Conservation (phyloP, 768 basidiomycete species). For the Suillus bovinus region DNA sequence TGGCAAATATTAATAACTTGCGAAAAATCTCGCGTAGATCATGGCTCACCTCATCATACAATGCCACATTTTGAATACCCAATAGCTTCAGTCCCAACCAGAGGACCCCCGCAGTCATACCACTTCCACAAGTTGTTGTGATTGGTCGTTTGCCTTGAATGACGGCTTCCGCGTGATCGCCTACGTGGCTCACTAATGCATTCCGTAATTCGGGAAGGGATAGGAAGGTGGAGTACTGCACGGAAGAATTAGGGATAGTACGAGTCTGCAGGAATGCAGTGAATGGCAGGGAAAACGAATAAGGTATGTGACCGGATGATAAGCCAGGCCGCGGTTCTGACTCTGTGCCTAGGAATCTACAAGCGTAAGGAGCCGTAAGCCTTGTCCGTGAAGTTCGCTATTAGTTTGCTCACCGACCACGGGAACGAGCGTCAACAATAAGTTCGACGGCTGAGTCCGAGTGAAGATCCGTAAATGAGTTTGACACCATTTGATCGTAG, state of each 20-base stretch:
- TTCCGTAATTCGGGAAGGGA: slow-evolving; percentile 56
- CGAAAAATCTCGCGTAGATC: slow-evolving; percentile 11
- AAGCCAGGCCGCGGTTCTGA: slow-evolving; percentile 90
- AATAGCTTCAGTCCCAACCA: slow-evolving; percentile 89
- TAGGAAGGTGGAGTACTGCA: slow-evolving; percentile 60
- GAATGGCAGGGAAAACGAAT: slow-evolving; percentile 86
- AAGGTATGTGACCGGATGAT: slow-evolving; percentile 90
- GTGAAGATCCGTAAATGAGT: slow-evolving; percentile 52
- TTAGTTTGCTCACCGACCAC: slow-evolving; percentile 59
- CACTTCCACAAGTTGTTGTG: slow-evolving; percentile 87
- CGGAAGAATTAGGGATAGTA: slow-evolving; percentile 32
- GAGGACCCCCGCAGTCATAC: slow-evolving; percentile 95
- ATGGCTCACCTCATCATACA: slow-evolving; percentile 89
- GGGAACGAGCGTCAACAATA: slow-evolving; percentile 85
- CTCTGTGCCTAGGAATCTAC: slow-evolving; percentile 75
- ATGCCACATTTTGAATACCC: slow-evolving; percentile 56
- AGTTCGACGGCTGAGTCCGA: slow-evolving; percentile 53
- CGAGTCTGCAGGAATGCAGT: slow-evolving; percentile 60
- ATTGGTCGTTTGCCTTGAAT: slow-evolving; percentile 61
- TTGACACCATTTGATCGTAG: slow-evolving; percentile 80
- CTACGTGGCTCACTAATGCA: slow-evolving; percentile 64
- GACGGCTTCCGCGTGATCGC: slow-evolving; percentile 57
- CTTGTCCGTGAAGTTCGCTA: slow-evolving; percentile 4
- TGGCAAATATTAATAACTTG: slow-evolving; percentile 34
- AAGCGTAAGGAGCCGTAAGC: slow-evolving; percentile 10